Evolutionary conservation across 129 eudicot species (phyloP), one percentile per base, ranked within the genome.

Genomic region (Flaveria bidentis): DNA sequence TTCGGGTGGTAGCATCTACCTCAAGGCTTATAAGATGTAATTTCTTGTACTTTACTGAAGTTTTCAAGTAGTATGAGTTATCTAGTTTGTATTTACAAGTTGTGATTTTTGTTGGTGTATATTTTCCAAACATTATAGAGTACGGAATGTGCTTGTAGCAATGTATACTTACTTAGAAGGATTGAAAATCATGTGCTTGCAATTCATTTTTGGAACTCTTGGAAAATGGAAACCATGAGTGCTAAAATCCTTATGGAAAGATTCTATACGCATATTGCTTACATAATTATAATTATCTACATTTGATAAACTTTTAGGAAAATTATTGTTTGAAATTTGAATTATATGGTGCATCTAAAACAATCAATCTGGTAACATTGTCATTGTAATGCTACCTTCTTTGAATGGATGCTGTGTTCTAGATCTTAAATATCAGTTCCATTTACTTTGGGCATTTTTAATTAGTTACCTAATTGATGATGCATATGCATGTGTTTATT

Each of bases 1-100:
- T 46, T 94, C 99, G 49, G 99, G 99, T 72, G 99, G 99, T 79
- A 94, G 99, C 81, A 82, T 94, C 73, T 87, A 66, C 83, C 90
- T 94, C 84, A 73, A 61, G 74, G 97, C 97, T 69, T 69, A 82
- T 86, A 91, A 82, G 82, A 94, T 94, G 98, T 93, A 90, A 80
- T 74, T 44, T 77, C 84, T 60, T 58, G 41, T 42, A 45, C 72
- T 64, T 71, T 55, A 56, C 16, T 74, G 15, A 8, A 17, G 16
- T 36, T 36, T 36, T 36, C 41, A 36, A 36, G 5, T 36, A 36
- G 41, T 36, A 36, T 72, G 33, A 50, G 55, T 50, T 26, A 63
- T 52, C 26, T 53, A 55, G 69, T 39, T 73, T 52, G 67, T 9
- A 2, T 52, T 20, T 61, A 60, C 15, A 45, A 30, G 56, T 11